Percentiles rank a stretch among this genome's conserved stretches.
phyloP scores from a whole-genome alignment of 2,329 filamentous ascomycete species.

The Diaporthe ampelina region DNA sequence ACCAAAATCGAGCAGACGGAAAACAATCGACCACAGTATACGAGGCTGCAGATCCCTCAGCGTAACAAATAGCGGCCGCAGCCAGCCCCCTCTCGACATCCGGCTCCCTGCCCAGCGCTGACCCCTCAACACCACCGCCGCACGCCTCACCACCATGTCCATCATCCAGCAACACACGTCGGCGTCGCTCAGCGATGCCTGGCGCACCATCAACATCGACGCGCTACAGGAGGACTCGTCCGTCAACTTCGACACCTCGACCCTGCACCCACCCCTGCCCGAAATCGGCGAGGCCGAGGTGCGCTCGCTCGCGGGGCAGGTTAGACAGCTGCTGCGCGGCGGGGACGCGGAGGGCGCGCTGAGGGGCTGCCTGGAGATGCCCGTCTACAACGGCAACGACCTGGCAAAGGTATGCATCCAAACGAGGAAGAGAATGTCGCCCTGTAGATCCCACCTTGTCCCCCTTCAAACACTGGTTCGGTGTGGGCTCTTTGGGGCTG shows the following conservation, averaged over 20 bases:
- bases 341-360: constrained; percentile 91
- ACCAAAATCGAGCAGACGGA: not conserved
- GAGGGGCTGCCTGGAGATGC: constrained; percentile 85
- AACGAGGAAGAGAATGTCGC: not conserved
- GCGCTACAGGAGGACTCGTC: constrained; percentile 90
- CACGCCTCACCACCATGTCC: constrained; percentile 62
- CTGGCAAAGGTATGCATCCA: constrained; percentile 66
- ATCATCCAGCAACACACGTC: constrained; percentile 76
- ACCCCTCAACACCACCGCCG: constrained; percentile 7
- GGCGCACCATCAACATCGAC: constrained; percentile 96
- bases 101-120: not conserved
- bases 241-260: constrained; percentile 90
- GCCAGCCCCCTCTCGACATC: constrained; percentile 1
- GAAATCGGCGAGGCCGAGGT: constrained; percentile 84
- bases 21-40: not conserved
- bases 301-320: constrained; percentile 82
- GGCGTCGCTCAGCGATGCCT: constrained; percentile 73
- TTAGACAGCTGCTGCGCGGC: constrained; percentile 87
- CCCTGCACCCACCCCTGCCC: constrained; percentile 82
- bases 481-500: not conserved
- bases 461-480: constrained; percentile 10
- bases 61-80: not conserved
- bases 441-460: not conserved
- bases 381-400: constrained; percentile 78
- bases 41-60: not conserved